phyloP scores from a whole-genome alignment of 805 yeast genomes.

The Jamesozyma spencerorum region DNA sequence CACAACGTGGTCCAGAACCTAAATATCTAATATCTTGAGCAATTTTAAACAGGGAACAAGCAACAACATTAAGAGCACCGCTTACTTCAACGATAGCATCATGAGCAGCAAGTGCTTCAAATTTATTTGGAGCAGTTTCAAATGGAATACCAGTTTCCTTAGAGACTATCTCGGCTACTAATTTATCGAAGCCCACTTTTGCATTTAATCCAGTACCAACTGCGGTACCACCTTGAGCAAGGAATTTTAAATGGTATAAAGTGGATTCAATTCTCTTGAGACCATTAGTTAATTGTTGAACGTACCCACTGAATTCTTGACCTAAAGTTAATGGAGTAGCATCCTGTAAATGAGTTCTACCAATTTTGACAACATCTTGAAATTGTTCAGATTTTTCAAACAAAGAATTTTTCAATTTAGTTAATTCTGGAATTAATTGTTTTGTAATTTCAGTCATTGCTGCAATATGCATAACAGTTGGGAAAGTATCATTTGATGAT shows the following conservation, averaged over 20 bases:
- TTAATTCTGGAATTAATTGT: slow-evolving; percentile 71
- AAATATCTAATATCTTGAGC: slow-evolving; percentile 97
- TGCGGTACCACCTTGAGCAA: slow-evolving; percentile 99
- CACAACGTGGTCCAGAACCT: slow-evolving; percentile 99
- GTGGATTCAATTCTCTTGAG: slow-evolving; percentile 72
- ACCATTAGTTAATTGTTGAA: slow-evolving; percentile 86
- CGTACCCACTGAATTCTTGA: slow-evolving; percentile 96
- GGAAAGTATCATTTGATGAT: slow-evolving; percentile 98
- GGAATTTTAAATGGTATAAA: slow-evolving; percentile 64
- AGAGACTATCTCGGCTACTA: slow-evolving; percentile 79
- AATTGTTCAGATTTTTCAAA: slow-evolving; percentile 75
- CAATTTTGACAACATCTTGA: slow-evolving; percentile 85
- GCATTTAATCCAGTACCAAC: slow-evolving; percentile 98
- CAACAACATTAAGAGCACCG: slow-evolving; percentile 93
- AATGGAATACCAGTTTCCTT: slow-evolving; percentile 82
- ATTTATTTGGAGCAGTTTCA: slow-evolving; percentile 95
- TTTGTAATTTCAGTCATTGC: slow-evolving; percentile 82
- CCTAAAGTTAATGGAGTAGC: slow-evolving; percentile 97
- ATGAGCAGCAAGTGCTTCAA: slow-evolving; percentile 97
- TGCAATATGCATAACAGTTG: slow-evolving; percentile 99
- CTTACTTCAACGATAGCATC: slow-evolving; percentile 97
- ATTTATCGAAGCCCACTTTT: slow-evolving; percentile 76
- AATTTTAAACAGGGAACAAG: slow-evolving; percentile 87
- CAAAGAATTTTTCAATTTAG: slow-evolving; percentile 68
- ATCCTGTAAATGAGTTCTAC: slow-evolving; percentile 97